phyloP scores from a whole-genome alignment of 2,329 filamentous ascomycete genomes.

The Waltergamsia citrina region DNA sequence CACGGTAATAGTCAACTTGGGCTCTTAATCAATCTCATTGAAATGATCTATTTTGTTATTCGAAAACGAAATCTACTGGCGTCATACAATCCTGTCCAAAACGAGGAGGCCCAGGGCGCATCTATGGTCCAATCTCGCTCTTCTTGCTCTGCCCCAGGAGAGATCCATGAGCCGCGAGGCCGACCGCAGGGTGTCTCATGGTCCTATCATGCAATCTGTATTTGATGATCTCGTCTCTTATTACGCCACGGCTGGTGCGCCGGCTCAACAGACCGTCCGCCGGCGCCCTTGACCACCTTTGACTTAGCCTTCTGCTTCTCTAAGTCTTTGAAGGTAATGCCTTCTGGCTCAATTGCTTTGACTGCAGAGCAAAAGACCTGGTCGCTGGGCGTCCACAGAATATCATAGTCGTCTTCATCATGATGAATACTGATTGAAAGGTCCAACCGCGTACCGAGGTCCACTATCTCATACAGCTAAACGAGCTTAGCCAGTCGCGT shows the following conservation, averaged over 20 bases:
- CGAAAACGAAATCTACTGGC: no score
- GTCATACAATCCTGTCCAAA: no score
- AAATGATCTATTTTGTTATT: no score
- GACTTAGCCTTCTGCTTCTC: constrained; percentile 28
- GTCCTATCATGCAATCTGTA: constrained; percentile 47
- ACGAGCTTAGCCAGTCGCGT: constrained; percentile 36
- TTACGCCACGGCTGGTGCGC: constrained; percentile 31
- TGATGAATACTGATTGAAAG: constrained; percentile 41
- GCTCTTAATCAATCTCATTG: no score
- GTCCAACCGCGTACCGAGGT: constrained; percentile 33
- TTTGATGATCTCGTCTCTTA: constrained; percentile 45
- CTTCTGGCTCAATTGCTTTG: constrained; percentile 29
- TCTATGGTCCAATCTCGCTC: no score
- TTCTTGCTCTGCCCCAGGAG: not conserved
- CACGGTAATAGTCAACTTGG: no score
- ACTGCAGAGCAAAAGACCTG: constrained; percentile 45
- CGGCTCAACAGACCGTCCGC: constrained; percentile 40
- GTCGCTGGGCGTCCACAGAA: constrained; percentile 39
- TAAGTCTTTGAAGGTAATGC: constrained; percentile 32
- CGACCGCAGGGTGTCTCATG: constrained; percentile 47
- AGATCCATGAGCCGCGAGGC: constrained; percentile 28
- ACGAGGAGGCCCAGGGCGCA: no score
- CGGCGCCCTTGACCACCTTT: constrained; percentile 31
- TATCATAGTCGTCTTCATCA: constrained; percentile 40
- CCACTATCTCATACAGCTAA: constrained; percentile 29